A percentile compares a stretch with the other conserved stretches of the same genome.
Conservation (phyloP, 108 stramenopile genomes). For the Cylindrotheca fusiformis region DNA sequence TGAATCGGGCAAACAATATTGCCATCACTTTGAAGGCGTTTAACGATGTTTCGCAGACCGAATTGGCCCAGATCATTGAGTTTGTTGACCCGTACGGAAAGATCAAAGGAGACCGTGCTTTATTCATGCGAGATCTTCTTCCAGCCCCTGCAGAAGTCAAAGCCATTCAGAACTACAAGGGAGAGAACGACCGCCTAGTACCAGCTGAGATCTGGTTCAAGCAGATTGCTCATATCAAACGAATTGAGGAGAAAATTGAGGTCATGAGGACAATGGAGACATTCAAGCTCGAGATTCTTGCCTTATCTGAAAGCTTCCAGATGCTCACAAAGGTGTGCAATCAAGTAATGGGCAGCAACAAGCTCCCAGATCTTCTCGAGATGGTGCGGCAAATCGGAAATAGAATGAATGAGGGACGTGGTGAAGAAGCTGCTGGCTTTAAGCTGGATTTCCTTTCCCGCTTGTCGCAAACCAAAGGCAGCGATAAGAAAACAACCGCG, state of each 20-base stretch:
- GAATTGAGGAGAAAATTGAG: conserved; percentile 75
- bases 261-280: conserved; percentile 76
- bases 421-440: conserved; percentile 87
- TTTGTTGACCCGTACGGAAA: conserved; percentile 71
- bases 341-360: conserved; percentile 76
- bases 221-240: conserved; percentile 61
- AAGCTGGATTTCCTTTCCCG: conserved; percentile 91
- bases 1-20: conserved; percentile 78
- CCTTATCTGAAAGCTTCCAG: conserved; percentile 48
- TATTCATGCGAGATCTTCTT: conserved; percentile 74
- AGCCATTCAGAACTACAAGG: conserved; percentile 64
- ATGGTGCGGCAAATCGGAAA: conserved; percentile 91
- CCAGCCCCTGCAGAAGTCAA: conserved; percentile 68
- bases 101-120: conserved; percentile 73
- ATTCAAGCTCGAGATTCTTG: conserved; percentile 59
- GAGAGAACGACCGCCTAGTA: conserved; percentile 54
- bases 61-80: conserved; percentile 70
- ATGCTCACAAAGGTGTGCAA: conserved; percentile 66
- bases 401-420: conserved; percentile 87
- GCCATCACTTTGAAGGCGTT: conserved; percentile 85
- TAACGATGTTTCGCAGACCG: conserved; percentile 67
- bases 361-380: conserved; percentile 75
- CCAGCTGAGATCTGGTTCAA: conserved; percentile 82
- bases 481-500: conserved; percentile 92
- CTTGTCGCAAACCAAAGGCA: conserved; percentile 90